Evolutionary conservation across 2,329 filamentous ascomycete genomes (phyloP), one percentile per base, ranked within the genome.

Genomic region (Nannizziopsis arthrosporioides): DNA sequence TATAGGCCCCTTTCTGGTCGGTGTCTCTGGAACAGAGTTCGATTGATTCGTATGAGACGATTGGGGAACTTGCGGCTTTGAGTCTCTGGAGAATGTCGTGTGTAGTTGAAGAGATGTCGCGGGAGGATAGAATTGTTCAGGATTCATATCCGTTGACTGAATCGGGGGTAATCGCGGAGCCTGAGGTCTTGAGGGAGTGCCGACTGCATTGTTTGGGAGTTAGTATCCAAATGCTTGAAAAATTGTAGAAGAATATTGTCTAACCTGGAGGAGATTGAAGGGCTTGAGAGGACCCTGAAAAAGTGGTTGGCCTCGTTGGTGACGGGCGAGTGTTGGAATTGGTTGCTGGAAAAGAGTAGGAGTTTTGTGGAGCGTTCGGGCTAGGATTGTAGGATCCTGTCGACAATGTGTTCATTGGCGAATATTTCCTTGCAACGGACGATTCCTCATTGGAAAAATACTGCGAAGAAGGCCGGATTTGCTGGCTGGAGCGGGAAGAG

Each of bases 391-490:
- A 93, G 31, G 87, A 81, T 48, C 85, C 83, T 31, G 82, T 80
- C 36, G 88, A 87, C 52, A 93, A 72, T 12, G 80, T 78, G 64
- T 94, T 90, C 89, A 95, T 95, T 54, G 90, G 92, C 41, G 90
- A 96, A 69, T 96, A 96, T 62, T 89, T 81, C 65, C 93, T 85
- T 51, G 88, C 85, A 49, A 87, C 86, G 44, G 85, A 76, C 38
- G 87, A 92, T 51, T 85, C 81, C 61, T 90, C 81, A 55, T 81
- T 81, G 44, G 82, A 72, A 41, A 81, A 68, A 56, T 83, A 84
- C 64, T 90, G 83, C 57, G 87, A 78, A 53, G 78, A 86, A 51
- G 80, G 73, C 57, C 90, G 81, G 56, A 53, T 63, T 60, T 87
- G 80, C 63, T 89, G 84, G 65, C 88, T 84, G 65, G 80, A 80